phyloP scores from a whole-genome alignment of 176 grass and related monocot genomes.

The Dactylis glomerata region DNA sequence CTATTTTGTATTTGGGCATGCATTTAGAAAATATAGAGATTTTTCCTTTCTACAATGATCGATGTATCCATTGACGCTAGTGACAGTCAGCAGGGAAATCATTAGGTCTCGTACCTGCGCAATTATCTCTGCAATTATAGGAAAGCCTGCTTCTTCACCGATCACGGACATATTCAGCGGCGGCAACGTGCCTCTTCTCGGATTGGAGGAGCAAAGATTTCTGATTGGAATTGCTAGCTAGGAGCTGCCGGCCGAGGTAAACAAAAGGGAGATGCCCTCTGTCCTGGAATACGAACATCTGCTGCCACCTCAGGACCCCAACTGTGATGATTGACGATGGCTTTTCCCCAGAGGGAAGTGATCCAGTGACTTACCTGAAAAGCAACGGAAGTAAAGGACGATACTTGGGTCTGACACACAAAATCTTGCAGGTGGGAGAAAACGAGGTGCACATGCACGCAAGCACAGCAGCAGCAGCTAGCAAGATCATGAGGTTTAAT shows the following conservation, averaged over 20 bases:
- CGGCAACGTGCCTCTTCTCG: conserved; percentile 26
- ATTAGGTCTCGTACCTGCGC: background rate
- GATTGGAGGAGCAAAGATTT: conserved; percentile 32
- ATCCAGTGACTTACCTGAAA: conserved; percentile 61
- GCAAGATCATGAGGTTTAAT: conserved; percentile 36
- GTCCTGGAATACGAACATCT: conserved; percentile 50
- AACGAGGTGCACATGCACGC: conserved; percentile 56
- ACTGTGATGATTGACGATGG: conserved; percentile 42
- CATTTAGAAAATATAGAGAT: background rate
- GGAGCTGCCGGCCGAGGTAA: conserved; percentile 37
- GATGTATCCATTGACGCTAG: conserved; percentile 28
- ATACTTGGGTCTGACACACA: conserved; percentile 46
- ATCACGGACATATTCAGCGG: background rate
- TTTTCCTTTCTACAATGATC: conserved; percentile 14
- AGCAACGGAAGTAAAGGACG: conserved; percentile 37
- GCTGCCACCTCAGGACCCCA: conserved; percentile 43
- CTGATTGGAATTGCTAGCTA: conserved; percentile 30
- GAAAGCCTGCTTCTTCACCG: conserved; percentile 16
- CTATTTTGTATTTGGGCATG: background rate
- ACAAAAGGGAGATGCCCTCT: conserved; percentile 53
- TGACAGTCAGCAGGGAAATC: conserved; percentile 38
- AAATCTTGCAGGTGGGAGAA: conserved; percentile 52
- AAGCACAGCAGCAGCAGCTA: conserved; percentile 21
- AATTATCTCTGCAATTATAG: conserved; percentile 31
- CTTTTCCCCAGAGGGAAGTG: conserved; percentile 30